Base-by-base conservation (phyloP, 192 early-diverging fungal genomes). In the Gaertneriomyces semiglobifer region DNA sequence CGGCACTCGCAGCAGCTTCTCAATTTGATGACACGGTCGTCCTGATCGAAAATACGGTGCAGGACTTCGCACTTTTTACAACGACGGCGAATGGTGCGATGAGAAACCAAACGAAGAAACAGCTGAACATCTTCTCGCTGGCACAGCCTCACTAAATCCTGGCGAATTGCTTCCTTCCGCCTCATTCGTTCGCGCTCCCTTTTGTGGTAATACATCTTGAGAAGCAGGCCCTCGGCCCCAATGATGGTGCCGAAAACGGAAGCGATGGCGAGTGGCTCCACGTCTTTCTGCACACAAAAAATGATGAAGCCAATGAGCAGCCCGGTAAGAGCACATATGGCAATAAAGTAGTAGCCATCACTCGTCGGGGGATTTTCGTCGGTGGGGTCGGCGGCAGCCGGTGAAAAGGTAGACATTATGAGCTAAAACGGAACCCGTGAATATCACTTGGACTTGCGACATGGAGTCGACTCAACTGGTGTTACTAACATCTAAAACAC, bases 281-380 rank as follows among this genome's bases (percentile, higher is more conserved):
- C 10, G 54, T 56, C 54, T 16, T 20, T 56, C 33, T 20, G 54
- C 16, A 56, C 20, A 33, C 54, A 56, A 1, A 20, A 1, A 3
- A 56, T 56, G 54, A 56, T 56, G 3, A 56, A 56, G 16, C 54
- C 54, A 20, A 56, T 56, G 54, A 56, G 11, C 11, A 56, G 33
- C 20, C 54, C 54, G 11, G 54, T 20, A 16, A 56, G 33, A 20
- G 14, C 54, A 20, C 54, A 16, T 16, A 56, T 56, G 54, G 14
- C 54, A 33, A 56, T 56, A 33, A 56, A 1, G 54, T 56, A 56
- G 54, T 56, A 56, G 54, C 18, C 20, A 20, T 20, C 54, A 20
- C 54, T 56, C 20, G 11, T 11, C 2, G 54, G 54, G 11, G 16
- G 1, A 33, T 16, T 20, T 10, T 56, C 54, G 12, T 50, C 48